Evolutionary conservation across 768 basidiomycete genomes (phyloP).

Genomic region (Pisolithus marmoratus): DNA sequence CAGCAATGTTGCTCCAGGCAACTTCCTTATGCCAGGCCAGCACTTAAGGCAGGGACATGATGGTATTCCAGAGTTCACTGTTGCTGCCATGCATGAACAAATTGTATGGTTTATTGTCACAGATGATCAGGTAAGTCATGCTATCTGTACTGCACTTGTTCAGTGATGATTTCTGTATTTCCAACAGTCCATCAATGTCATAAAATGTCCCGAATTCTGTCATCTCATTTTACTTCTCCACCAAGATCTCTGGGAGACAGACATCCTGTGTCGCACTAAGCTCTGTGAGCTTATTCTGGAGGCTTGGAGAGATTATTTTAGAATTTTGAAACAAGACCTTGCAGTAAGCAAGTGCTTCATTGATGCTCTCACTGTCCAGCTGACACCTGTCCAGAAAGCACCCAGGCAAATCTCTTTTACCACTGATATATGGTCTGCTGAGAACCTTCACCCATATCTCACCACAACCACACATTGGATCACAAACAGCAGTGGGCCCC

Average conservation of each 20-base stretch:
- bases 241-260: slow-evolving; percentile 15
- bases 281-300: slow-evolving; percentile 16
- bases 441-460: neutral
- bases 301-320: slow-evolving; percentile 16
- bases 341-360: slow-evolving; percentile 9
- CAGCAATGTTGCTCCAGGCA: too few species aligned
- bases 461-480: neutral
- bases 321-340: slow-evolving; percentile 15
- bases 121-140: slow-evolving; percentile 3
- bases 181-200: slow-evolving; percentile 1
- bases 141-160: too few species aligned
- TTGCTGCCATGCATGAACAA: neutral
- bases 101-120: slow-evolving; percentile 4
- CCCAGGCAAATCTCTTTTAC: neutral
- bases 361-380: too few species aligned
- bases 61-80: too few species aligned
- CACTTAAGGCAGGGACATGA: too few species aligned
- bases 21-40: too few species aligned
- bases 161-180: neutral
- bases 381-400: neutral
- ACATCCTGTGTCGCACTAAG: slow-evolving; percentile 22
- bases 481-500: neutral
- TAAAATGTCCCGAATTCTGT: slow-evolving; percentile 18
- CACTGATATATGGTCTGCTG: neutral
- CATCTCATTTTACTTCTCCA: slow-evolving; percentile 18